Base-by-base conservation (phyloP, 2,329 filamentous ascomycete species). In the Sporothrix dimorphospora region DNA sequence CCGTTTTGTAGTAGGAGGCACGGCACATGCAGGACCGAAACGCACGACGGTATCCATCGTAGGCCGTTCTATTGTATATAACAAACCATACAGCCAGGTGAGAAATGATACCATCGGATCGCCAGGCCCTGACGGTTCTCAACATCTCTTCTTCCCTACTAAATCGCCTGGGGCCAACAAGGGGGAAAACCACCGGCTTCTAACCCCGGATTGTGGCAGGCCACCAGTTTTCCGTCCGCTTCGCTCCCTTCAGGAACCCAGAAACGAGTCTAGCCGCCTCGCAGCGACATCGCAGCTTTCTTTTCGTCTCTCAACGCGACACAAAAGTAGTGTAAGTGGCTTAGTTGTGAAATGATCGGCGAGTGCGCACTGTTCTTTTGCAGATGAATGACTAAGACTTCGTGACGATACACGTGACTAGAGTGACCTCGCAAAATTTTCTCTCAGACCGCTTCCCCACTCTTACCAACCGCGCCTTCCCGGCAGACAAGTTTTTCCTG, bases 401-500 rank as follows among this genome's bases (percentile, higher is more conserved):
- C 3, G 24, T 57, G 27, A 59, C 55, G 34, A n/a, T 42, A 2
- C 59, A 65, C 38, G 59, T 65, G 59, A 65, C 38, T 9, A 1
- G 1, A 1, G 4, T 21, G 3, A 11, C 47, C 19, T 9, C 19
- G 16, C 42, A 59, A 53, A 61, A 61, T 61, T 61, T 38, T n/a
- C 38, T 24, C 19, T 3, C n/a, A 45, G 21, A 2, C 34, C 11
- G 12, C 12, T n/a, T 34, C 55, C 55, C 55, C 55, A 59, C 55
- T n/a, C 59, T 65, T 65, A 2, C 38, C 38, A 45, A 27, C 59
- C n/a, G 51, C 67, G 16, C 24, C 40, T 34, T 51, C n/a, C 40
- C 51, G 57, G 69, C 45, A 45, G 24, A 51, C 59, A 21, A 16
- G 51, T 71, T 67, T 71, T 71, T 68, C 70, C 51, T 65, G 59